Evolutionary conservation across 257 asterid genomes (phyloP).

Genomic region (Leptodermis oblonga): DNA sequence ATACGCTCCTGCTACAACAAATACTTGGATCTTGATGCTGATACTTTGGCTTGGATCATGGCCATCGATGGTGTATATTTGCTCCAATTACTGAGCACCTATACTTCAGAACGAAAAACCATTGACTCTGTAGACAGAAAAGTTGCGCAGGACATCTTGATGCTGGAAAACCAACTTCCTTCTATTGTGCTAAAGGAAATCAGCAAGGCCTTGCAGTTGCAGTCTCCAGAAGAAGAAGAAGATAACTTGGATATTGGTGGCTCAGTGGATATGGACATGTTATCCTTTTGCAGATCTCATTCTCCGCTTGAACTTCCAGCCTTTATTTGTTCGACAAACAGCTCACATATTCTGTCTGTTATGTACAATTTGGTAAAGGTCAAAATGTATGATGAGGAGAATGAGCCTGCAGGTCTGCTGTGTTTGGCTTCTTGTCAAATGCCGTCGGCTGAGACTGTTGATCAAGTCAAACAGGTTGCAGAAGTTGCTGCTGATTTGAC

Average conservation of each 20-base stretch:
- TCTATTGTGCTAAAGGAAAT: conserved; percentile 16
- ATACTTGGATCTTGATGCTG: conserved; percentile 29
- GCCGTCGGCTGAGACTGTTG: conserved; percentile 6
- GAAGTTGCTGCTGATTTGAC: neutral
- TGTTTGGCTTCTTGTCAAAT: no score
- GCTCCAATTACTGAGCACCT: conserved; percentile 22
- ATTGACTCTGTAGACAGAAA: neutral
- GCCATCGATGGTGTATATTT: conserved; percentile 31
- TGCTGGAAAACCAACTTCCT: conserved; percentile 53
- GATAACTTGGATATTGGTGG: no score
- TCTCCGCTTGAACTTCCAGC: conserved; percentile 28
- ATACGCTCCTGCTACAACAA: conserved; percentile 24
- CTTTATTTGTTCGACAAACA: neutral
- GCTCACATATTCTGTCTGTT: conserved; percentile 26
- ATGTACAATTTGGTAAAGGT: conserved; percentile 30
- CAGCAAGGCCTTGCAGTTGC: neutral
- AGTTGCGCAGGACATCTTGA: conserved; percentile 22
- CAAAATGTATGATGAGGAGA: no score
- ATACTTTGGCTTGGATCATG: conserved; percentile 30
- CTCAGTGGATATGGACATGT: no score
- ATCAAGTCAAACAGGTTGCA: conserved; percentile 15
- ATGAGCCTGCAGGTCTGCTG: no score
- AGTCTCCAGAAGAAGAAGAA: neutral
- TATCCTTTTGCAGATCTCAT: conserved; percentile 14
- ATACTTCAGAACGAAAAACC: neutral